Evolutionary conservation across 305 asterid genomes (phyloP), one percentile per base, ranked within the genome.

Genomic region (Euphrasia arctica): DNA sequence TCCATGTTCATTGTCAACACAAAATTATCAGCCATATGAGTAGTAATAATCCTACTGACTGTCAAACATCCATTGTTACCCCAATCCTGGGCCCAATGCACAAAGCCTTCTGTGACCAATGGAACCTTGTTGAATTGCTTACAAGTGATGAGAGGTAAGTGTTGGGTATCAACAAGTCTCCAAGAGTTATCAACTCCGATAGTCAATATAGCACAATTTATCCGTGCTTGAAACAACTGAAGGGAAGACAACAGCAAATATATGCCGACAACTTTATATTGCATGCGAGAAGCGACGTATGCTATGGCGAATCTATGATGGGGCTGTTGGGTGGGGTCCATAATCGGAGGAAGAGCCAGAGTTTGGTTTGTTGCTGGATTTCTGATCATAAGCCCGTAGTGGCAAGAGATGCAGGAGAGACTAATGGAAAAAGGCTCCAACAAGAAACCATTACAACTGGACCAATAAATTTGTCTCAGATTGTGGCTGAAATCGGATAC

Each of bases 391-490:
- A 54, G 59, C 10, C 11, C n/a, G 3, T 7, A 18, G 32, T 0
- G 0, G 31, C 14, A 1, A 4, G 9, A 2, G 1, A 0, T 2
- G 34, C 1, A 31, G 3, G 34, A 31, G 34, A 2, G 2, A 31
- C 2, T 2, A 31, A 31, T 31, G 5, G 4, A 6, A 7, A 22
- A 9, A 27, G 1, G 3, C 36, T 54, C 36, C 13, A 54, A 3
- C 6, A 54, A 9, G 34, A 54, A 54, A 54, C 59, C 59, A 10
- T 54, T 22, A 7, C 59, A 54, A 22, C 59, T 54, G 2, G 59
- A 4, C 59, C 14, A 54, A 54, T 6, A 10, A 1, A 0, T 2
- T 13, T 54, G 0, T 27, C n/a, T 25, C 13, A 22, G 9, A 11
- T 8, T 7, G 34, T 54, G 9, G 10, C 34, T 27, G 5, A 54